These are phyloP conservation scores for Pleurotus platypus DNA, from an alignment of 768 basidiomycete species.

Conservation along the genomic window DNA sequence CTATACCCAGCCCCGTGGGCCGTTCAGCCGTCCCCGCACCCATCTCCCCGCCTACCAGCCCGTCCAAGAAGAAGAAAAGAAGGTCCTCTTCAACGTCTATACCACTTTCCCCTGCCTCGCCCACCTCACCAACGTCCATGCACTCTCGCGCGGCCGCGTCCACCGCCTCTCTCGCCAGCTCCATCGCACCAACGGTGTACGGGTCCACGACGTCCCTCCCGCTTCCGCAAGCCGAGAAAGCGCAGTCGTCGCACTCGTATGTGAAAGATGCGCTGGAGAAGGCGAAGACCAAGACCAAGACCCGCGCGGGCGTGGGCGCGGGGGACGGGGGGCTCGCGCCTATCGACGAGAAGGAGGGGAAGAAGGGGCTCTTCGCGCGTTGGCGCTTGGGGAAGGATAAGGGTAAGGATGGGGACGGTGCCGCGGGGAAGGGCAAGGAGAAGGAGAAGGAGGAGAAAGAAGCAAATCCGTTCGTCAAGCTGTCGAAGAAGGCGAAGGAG, in stretches of 20 bases:
- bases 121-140: conserved; percentile 17
- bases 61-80: conserved; percentile 5
- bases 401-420: conserved; percentile 28
- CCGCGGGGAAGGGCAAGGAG: conserved; percentile 5
- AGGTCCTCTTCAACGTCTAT: conserved; percentile 11
- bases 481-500: conserved; percentile 55
- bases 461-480: conserved; percentile 50
- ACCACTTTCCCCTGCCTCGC: conserved; percentile 20
- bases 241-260: conserved; percentile 72
- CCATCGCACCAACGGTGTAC: conserved; percentile 27
- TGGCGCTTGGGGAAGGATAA: conserved; percentile 31
- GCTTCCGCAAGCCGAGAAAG: conserved; percentile 45
- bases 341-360: conserved; percentile 27
- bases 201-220: conserved; percentile 27
- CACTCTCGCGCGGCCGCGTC: conserved; percentile 14
- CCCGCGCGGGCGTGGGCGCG: conserved; percentile 28
- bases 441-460: conserved; percentile 36
- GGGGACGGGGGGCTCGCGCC: conserved; percentile 53
- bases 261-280: conserved; percentile 31
- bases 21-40: conserved; percentile 13
- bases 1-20: conserved; percentile 6
- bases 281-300: conserved; percentile 67
- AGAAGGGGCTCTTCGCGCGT: too few species aligned
- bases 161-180: conserved; percentile 18
- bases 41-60: conserved; percentile 13